phyloP scores from a whole-genome alignment of 164 flowering plant genomes.

The Tinospora cordifolia region DNA sequence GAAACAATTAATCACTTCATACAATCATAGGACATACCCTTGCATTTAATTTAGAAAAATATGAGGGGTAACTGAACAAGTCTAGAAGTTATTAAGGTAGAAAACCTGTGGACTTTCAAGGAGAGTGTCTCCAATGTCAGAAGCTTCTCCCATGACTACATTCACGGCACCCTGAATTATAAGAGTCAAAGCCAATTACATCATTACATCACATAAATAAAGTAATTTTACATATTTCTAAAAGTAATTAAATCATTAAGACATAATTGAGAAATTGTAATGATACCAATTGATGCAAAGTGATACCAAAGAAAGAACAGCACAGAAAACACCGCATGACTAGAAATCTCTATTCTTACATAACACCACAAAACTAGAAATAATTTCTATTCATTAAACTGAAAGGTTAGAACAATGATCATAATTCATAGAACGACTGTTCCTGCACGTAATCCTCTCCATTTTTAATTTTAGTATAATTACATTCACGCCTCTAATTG shows the following conservation, averaged over 20 bases:
- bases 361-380: too few species aligned
- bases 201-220: not conserved
- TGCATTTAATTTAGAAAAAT: not conserved
- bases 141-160: slow-evolving; percentile 92
- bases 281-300: not conserved
- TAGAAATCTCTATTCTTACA: too few species aligned
- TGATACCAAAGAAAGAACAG: too few species aligned
- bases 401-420: too few species aligned
- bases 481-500: too few species aligned
- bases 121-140: slow-evolving; percentile 81
- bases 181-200: not conserved
- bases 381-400: too few species aligned
- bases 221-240: not conserved
- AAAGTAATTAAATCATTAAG: not conserved
- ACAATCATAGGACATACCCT: not conserved
- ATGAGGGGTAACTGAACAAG: not conserved
- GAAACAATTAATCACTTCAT: not conserved
- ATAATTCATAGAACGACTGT: too few species aligned
- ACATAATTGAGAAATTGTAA: too few species aligned
- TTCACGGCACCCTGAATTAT: slow-evolving; percentile 71
- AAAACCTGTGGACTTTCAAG: slow-evolving; percentile 75
- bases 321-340: too few species aligned
- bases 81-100: not conserved
- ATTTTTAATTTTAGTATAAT: too few species aligned
- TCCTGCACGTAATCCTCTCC: too few species aligned